Evolutionary conservation across 148 eudicot genomes (phyloP), one percentile per base, ranked within the genome.

Genomic region (Cornus suecica): DNA sequence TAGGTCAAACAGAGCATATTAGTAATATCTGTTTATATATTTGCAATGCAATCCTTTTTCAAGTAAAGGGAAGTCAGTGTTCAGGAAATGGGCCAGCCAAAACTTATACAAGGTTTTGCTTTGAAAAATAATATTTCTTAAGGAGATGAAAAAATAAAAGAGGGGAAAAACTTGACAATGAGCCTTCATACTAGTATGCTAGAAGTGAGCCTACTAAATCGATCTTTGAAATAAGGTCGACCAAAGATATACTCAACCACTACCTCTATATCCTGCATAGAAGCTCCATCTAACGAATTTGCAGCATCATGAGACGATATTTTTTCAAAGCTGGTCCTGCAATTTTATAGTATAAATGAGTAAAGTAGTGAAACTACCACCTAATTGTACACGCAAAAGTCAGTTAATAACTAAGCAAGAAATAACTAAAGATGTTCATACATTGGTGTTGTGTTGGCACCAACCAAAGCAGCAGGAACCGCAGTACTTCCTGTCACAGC

Each of bases 221-320:
- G 1, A 37, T 37, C 42, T 37, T 37, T 37, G 8, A 37, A 37
- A 58, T 18, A 58, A 4, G 61, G 34, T 56, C n/a, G 22, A 58
- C 60, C 30, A 80, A 65, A 22, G 7, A 63, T 32, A 34, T 65
- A 6, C 11, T 11, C 34, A 25, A 63, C 27, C 22, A 37, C 29
- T 86, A 95, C 99, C 99, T 93, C 94, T 76, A 79, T 79, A 82
- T 92, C 94, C 79, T 77, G 88, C 22, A 66, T 67, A 72, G 97
- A 87, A 81, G 89, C 87, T 80, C 86, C 90, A 80, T 78, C 86
- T 41, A 68, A 42, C 27, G 88, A 77, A 74, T 83, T 86, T 31
- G 81, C 78, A 62, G 65, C 79, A 76, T 79, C 96, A 73, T 76
- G 89, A 23, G 90, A 78, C 41, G 83, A 77, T 23, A 79, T 56